Base-by-base conservation (phyloP, 306 rosid species). In the Notholithocarpus densiflorus region DNA sequence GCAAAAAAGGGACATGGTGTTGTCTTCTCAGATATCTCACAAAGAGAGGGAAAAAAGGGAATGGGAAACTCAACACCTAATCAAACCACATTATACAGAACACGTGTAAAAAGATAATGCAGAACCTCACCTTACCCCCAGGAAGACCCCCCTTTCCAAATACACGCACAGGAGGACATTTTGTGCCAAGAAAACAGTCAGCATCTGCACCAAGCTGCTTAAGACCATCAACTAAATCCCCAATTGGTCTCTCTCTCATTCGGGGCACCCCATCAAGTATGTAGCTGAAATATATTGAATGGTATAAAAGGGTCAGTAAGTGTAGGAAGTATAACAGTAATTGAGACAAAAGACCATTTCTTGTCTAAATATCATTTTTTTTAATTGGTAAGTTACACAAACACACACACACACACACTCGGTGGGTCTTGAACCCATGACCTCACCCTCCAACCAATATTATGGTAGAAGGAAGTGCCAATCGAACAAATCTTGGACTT, bases 171-270 rank as follows among this genome's bases (percentile, higher is more conserved):
- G 99, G 99, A 27, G 99, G 99, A 80, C 99, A 96, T 64, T 91
- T 87, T 71, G 99, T 96, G 83, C 99, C 99, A 14, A 89, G 99
- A 76, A 56, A 87, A 82, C 99, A 96, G 77, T 96, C 98, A 69
- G 81, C 94, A 73, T 96, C 92, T 1, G 93, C 99, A 53, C 99
- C 99, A 75, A 96, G 99, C 92, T 96, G 99, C 86, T 89, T 87
- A 59, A 96, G 96, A 89, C 97, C 99, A 77, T 73, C 71, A 48
- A 96, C 99, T 90, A 96, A 89, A 82, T 96, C 99, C 19, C 93
- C 99, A 56, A 96, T 96, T 6, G 99, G 99, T 23, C 99, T 89
- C 90, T 96, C 99, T 88, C 99, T 96, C 99, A 96, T 96, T 81
- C 99, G 93, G 9, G 99, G 98, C 6, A 93, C 97, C 75, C 99